Evolutionary conservation across 2,329 filamentous ascomycete genomes (phyloP).

Genomic region (Phymatotrichopsis omnivora): DNA sequence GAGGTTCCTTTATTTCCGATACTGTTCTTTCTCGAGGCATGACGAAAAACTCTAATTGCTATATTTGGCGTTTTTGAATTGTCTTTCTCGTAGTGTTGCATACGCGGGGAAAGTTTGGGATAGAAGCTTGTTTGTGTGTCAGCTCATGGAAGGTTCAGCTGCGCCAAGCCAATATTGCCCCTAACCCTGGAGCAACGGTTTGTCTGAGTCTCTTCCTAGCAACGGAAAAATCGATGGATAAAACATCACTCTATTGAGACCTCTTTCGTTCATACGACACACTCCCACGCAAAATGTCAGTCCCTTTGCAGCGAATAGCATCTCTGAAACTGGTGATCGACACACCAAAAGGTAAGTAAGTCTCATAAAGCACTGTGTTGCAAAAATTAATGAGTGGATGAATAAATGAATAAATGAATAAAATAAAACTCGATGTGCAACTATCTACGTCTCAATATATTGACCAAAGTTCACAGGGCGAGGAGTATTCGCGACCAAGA

Average conservation of each 20-base stretch:
- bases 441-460: neutral
- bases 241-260: too few relatives aligned
- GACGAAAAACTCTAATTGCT: too few relatives aligned
- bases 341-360: slow-evolving; percentile 43
- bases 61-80: too few relatives aligned
- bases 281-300: slow-evolving; percentile 25
- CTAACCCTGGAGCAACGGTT: too few relatives aligned
- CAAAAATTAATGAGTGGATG: neutral
- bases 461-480: slow-evolving; percentile 37
- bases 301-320: slow-evolving; percentile 37
- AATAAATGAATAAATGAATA: slow-evolving; percentile 1
- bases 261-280: slow-evolving; percentile 11
- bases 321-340: slow-evolving; percentile 39
- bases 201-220: too few relatives aligned
- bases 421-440: neutral
- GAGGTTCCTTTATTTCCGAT: slow-evolving; percentile 53
- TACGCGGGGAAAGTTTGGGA: too few relatives aligned
- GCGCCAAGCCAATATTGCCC: too few relatives aligned
- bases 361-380: too few relatives aligned
- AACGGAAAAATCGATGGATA: too few relatives aligned
- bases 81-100: too few relatives aligned
- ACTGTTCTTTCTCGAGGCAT: slow-evolving; percentile 27
- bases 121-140: too few relatives aligned
- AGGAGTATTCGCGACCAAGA: slow-evolving; percentile 42
- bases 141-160: too few relatives aligned